A percentile compares a stretch with the other conserved stretches of the same genome.
Evolutionary conservation across 306 rosid genomes (phyloP).

Genomic region (Fragaria nilgerrensis): DNA sequence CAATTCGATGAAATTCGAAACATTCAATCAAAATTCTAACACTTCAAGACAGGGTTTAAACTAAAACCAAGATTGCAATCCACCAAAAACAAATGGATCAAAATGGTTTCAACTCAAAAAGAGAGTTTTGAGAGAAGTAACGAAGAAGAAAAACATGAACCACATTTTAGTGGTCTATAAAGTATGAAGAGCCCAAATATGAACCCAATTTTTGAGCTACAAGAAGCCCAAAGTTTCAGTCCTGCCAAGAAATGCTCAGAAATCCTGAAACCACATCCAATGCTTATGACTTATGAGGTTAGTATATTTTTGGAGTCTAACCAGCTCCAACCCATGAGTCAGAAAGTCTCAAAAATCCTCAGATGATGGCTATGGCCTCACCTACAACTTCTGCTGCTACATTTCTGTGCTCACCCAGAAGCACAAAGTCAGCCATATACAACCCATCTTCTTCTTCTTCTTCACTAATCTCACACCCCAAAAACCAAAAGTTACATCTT

Average conservation of each 20-base stretch:
- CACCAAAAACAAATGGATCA: neutral
- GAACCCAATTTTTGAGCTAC: neutral
- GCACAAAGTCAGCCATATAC: conserved; percentile 29
- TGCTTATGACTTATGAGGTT: neutral
- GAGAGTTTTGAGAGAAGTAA: too few species aligned
- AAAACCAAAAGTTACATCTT: conserved; percentile 35
- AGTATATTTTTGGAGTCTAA: conserved; percentile 21
- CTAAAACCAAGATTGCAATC: neutral
- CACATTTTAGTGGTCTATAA: neutral
- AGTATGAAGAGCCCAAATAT: neutral
- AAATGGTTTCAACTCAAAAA: neutral
- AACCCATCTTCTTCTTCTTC: conserved; percentile 27
- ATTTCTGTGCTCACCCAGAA: conserved; percentile 37
- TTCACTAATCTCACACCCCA: conserved; percentile 25
- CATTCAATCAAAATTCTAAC: neutral
- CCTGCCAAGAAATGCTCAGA: neutral
- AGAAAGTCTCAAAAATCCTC: conserved; percentile 8
- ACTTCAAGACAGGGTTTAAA: neutral
- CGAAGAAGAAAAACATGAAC: neutral
- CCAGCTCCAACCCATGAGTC: conserved; percentile 20
- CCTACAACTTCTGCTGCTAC: conserved; percentile 36
- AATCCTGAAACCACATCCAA: conserved; percentile 5
- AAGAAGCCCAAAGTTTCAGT: neutral
- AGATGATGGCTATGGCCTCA: conserved; percentile 64
- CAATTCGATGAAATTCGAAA: neutral